Base-by-base conservation (phyloP, 2,329 filamentous ascomycete species). In the Corynespora cassiicola region DNA sequence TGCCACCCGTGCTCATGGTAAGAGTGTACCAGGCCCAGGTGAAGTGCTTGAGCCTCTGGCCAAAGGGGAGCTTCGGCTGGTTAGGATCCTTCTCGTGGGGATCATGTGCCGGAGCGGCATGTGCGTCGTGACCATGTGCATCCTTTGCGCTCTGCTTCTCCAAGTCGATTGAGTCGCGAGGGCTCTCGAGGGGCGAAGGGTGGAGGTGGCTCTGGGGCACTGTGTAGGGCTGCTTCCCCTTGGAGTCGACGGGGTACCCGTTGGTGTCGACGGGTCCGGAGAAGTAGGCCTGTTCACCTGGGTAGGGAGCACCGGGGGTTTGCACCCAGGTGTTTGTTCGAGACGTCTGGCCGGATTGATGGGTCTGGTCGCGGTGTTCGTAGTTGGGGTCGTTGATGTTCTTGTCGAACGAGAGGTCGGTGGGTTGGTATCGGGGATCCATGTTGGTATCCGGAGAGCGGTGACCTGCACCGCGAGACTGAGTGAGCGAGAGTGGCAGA, bases 21-120 rank as follows among this genome's bases (percentile, higher is more conserved):
- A 71, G 55, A 1, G 72, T 75, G 49, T 73, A 75, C 58, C 72
- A 73, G 7, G 73, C 72, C 71, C 73, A 75, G 6, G 74, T 76
- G 50, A 75, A 75, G 48, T 74, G 64, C 14, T 50, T 51, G 18
- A 68, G 42, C 3, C 65, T 52, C 31, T 59, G 44, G 8, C 54
- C 44, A 7, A 54, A 58, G 2, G 63, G 36, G 15, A 66, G 46
- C 22, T 57, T 55, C 6, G 62, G 61, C 41, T 66, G 62, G 16
- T 63, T 61, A 1, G 62, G 58, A 20, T 66, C 62, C 35, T 59
- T 65, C 40, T 45, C 52, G 39, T 63, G 61, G 2, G 61, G 57
- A 27, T 54, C 50, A 28, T 51, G 50, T n/a, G n/a, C n/a, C 10
- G 44, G 39, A 14, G 26, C 34, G 6, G 22, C 34, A 17, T 42